Evolutionary conservation across 2,329 filamentous ascomycete species (phyloP).

Genomic region (Penicillium brevicompactum): DNA sequence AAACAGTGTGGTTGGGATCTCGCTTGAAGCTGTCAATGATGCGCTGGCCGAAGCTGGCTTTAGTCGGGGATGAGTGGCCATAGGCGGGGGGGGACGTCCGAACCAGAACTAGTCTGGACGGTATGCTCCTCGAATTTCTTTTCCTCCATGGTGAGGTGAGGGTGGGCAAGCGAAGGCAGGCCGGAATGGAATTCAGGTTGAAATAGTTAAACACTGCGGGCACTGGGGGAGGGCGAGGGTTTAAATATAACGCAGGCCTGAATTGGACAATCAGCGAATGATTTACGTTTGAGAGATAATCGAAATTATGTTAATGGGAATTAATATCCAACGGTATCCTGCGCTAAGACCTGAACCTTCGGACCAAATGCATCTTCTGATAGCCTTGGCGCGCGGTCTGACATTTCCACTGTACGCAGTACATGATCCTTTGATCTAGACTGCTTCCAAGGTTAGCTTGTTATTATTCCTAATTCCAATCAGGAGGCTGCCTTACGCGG

Average conservation of each 20-base stretch:
- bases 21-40: conserved; percentile 48
- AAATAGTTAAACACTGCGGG: not conserved
- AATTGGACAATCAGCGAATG: conserved; percentile 1
- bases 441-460: too few relatives aligned
- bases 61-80: conserved; percentile 31
- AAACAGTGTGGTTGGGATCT: conserved; percentile 44
- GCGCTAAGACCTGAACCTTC: conserved; percentile 10
- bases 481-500: too few relatives aligned
- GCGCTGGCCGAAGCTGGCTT: conserved; percentile 28
- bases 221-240: not conserved
- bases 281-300: not conserved
- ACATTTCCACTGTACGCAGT: not conserved
- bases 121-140: conserved; percentile 29
- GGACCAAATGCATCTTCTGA: conserved; percentile 6
- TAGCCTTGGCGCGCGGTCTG: conserved; percentile 7
- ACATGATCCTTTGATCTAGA: too few relatives aligned
- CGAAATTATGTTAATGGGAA: not conserved
- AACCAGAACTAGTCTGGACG: conserved; percentile 18
- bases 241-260: conserved; percentile 3
- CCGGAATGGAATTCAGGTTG: not conserved
- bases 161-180: too few relatives aligned
- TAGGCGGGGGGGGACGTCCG: conserved; percentile 32
- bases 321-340: not conserved
- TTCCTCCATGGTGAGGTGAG: conserved; percentile 32
- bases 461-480: too few relatives aligned